Evolutionary conservation across 2,329 filamentous ascomycete species (phyloP).

Genomic region (Claviceps arundinis): DNA sequence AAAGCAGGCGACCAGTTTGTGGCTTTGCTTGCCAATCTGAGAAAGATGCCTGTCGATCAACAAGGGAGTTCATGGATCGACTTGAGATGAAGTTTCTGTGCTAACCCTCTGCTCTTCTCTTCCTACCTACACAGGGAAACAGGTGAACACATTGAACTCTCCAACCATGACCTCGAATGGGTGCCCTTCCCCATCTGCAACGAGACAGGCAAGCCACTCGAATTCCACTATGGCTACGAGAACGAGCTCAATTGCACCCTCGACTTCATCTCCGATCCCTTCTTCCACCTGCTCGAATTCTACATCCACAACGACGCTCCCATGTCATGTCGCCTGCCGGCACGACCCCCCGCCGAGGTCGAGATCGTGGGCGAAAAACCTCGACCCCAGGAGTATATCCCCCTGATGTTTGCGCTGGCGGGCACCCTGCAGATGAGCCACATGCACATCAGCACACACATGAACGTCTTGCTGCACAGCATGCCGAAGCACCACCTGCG

Average conservation of each 20-base stretch:
- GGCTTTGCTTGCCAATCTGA: no score
- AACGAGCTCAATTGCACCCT: constrained; percentile 75
- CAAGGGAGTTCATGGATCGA: no score
- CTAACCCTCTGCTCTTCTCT: background rate
- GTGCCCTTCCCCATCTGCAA: constrained; percentile 83
- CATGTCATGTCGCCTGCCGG: constrained; percentile 77
- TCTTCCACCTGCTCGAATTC: constrained; percentile 88
- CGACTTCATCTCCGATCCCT: constrained; percentile 59
- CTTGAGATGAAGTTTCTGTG: no score
- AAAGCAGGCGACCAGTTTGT: no score
- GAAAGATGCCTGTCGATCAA: no score
- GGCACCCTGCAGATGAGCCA: constrained; percentile 82
- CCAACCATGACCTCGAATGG: constrained; percentile 74
- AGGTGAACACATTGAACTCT: constrained; percentile 77
- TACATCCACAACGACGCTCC: constrained; percentile 96
- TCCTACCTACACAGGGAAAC: constrained; percentile 48
- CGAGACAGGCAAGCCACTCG: constrained; percentile 70
- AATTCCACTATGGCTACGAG: constrained; percentile 76
- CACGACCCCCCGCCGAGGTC: constrained; percentile 50
- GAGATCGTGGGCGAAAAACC: constrained; percentile 39
- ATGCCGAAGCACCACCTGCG: constrained; percentile 48
- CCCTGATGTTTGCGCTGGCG: constrained; percentile 76
- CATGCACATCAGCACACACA: constrained; percentile 75
- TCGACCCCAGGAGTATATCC: constrained; percentile 52
- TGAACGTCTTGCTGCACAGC: constrained; percentile 78